Evolutionary conservation across 257 asterid species (phyloP).

Genomic region (Ilex aquifolium): DNA sequence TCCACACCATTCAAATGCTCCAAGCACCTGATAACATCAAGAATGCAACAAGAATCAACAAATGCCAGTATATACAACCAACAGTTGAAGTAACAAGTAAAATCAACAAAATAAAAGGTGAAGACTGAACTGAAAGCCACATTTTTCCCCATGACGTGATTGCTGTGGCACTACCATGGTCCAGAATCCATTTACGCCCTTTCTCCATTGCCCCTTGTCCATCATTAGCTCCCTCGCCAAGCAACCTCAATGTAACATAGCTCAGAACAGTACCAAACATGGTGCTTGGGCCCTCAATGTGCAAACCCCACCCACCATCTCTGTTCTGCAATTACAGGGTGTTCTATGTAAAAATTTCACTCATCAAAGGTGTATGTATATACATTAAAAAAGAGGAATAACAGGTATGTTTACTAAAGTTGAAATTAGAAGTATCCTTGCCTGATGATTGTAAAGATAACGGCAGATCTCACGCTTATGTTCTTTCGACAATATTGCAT

Average conservation of each 20-base stretch:
- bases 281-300: slow-evolving; percentile 97
- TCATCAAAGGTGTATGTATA: not conserved
- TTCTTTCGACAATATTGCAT: slow-evolving; percentile 73
- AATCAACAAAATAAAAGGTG: slow-evolving; percentile 14
- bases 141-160: slow-evolving; percentile 98
- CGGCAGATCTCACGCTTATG: slow-evolving; percentile 90
- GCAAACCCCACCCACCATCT: slow-evolving; percentile 99
- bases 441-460: slow-evolving; percentile 98
- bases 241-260: slow-evolving; percentile 89
- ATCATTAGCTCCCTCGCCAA: slow-evolving; percentile 88
- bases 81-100: not conserved
- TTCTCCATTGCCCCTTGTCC: slow-evolving; percentile 96
- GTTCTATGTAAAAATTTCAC: slow-evolving; percentile 13
- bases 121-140: slow-evolving; percentile 90
- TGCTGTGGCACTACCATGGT: slow-evolving; percentile 90
- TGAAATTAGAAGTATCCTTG: slow-evolving; percentile 12
- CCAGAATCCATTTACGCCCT: slow-evolving; percentile 87
- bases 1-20: slow-evolving; percentile 97
- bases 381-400: slow-evolving; percentile 9
- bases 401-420: slow-evolving; percentile 1
- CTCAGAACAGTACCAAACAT: slow-evolving; percentile 95
- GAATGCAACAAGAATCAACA: slow-evolving; percentile 10
- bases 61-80: slow-evolving; percentile 2
- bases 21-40: slow-evolving; percentile 65
- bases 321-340: slow-evolving; percentile 50